phyloP scores from a whole-genome alignment of 768 basidiomycete species.

The Tulasnella sp. region DNA sequence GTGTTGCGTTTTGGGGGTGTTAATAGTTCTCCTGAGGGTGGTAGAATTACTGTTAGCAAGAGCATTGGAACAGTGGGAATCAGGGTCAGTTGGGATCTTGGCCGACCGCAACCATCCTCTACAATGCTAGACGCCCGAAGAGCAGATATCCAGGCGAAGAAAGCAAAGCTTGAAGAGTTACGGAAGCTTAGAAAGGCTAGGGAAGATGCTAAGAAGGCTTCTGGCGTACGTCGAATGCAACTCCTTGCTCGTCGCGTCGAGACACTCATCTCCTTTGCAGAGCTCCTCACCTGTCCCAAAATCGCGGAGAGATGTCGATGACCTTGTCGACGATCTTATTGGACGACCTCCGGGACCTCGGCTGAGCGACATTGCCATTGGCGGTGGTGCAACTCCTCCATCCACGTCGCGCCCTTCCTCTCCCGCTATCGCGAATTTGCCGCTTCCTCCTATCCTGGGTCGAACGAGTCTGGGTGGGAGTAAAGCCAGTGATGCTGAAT shows the following conservation, averaged over 20 bases:
- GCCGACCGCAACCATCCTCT: background rate
- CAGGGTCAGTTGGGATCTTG: too few relatives aligned
- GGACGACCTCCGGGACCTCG: slow-evolving; percentile 60
- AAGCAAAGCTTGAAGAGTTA: slow-evolving; percentile 74
- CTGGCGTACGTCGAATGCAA: background rate
- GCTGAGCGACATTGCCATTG: slow-evolving; percentile 27
- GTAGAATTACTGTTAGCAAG: too few relatives aligned
- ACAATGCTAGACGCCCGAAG: slow-evolving; percentile 54
- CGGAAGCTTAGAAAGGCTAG: slow-evolving; percentile 66
- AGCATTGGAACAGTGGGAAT: too few relatives aligned
- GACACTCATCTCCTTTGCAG: background rate
- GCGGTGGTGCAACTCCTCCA: slow-evolving; percentile 21
- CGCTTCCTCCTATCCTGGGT: slow-evolving; percentile 58
- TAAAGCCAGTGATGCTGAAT: slow-evolving; percentile 20
- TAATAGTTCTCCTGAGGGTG: too few relatives aligned
- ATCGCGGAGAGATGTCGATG: slow-evolving; percentile 19
- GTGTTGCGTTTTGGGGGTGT: too few relatives aligned
- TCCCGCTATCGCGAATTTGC: slow-evolving; percentile 43
- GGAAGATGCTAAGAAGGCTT: slow-evolving; percentile 31
- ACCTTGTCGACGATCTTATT: slow-evolving; percentile 45
- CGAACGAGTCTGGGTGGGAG: slow-evolving; percentile 12
- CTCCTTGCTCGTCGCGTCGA: background rate
- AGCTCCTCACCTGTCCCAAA: slow-evolving; percentile 12
- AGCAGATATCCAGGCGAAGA: slow-evolving; percentile 84
- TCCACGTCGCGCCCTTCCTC: slow-evolving; percentile 29